Evolutionary conservation across 2,329 filamentous ascomycete genomes (phyloP).

Genomic region (Lecanicillium sp.): DNA sequence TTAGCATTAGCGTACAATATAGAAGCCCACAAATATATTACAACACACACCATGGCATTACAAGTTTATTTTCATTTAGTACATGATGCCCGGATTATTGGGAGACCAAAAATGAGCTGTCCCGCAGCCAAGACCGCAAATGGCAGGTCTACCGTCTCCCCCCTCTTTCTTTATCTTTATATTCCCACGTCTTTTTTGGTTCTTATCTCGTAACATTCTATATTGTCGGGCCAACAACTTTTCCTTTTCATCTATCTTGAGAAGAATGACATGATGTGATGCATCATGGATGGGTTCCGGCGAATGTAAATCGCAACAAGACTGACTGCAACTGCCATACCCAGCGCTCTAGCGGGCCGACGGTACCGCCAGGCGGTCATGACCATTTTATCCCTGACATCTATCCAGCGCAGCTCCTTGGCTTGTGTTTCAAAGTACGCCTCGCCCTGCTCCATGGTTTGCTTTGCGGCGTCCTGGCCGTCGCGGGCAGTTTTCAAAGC

Average conservation of each 20-base stretch:
- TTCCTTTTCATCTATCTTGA: conserved; percentile 6
- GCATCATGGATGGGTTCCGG: conserved; percentile 29
- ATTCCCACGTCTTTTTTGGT: no score
- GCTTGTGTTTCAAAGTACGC: conserved; percentile 63
- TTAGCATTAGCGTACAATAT: no score
- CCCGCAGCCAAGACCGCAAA: no score
- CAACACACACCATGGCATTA: neutral
- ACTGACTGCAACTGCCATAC: conserved; percentile 58
- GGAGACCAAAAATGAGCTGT: neutral
- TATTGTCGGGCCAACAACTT: no score
- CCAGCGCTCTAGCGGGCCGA: conserved; percentile 51
- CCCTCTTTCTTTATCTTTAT: no score
- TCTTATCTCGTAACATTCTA: no score
- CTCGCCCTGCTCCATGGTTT: conserved; percentile 59
- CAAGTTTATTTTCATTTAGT: no score
- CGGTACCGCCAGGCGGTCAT: conserved; percentile 53
- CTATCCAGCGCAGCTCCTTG: conserved; percentile 58
- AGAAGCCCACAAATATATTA: neutral
- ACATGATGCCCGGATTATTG: no score
- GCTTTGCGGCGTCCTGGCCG: conserved; percentile 35
- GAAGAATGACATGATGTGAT: conserved; percentile 19
- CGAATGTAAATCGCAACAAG: conserved; percentile 60
- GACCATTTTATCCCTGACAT: conserved; percentile 30
- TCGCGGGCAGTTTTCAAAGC: conserved; percentile 75
- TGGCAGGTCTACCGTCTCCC: no score